A percentile compares a stretch with the other conserved stretches of the same genome.
Evolutionary conservation across 2,329 filamentous ascomycete species (phyloP).

Genomic region (Xylariaceae sp.): DNA sequence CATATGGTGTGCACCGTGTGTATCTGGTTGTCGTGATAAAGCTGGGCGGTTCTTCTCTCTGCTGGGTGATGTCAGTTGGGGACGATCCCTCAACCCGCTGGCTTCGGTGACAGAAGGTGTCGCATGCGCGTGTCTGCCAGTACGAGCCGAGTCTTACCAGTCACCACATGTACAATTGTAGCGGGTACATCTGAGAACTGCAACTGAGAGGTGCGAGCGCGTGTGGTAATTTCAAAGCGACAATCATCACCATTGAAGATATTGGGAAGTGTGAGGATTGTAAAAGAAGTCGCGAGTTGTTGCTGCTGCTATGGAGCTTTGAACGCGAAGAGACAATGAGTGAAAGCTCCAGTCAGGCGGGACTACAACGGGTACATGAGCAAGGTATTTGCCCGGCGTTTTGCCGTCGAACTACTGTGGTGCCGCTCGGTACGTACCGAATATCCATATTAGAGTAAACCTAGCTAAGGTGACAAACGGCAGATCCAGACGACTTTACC

Average conservation of each 20-base stretch:
- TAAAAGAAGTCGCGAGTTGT: conserved; percentile 16
- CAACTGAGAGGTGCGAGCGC: not conserved
- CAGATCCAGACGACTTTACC: too few species aligned
- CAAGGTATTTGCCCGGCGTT: too few species aligned
- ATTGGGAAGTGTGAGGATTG: conserved; percentile 5
- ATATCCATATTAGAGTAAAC: not conserved
- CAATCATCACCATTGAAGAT: conserved; percentile 11
- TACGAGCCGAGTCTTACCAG: conserved; percentile 16
- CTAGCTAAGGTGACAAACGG: conserved; percentile 10
- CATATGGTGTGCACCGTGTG: not conserved
- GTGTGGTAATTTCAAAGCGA: conserved; percentile 1
- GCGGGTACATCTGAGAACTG: not conserved
- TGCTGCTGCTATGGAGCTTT: conserved; percentile 11
- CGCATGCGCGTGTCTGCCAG: conserved; percentile 20
- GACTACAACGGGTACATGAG: too few species aligned
- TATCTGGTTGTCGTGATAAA: not conserved
- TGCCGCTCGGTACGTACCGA: conserved; percentile 1
- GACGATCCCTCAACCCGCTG: conserved; percentile 13
- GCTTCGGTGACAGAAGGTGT: conserved; percentile 6
- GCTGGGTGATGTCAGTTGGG: conserved; percentile 32
- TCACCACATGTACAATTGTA: not conserved
- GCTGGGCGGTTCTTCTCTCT: conserved; percentile 17
- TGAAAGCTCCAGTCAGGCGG: not conserved
- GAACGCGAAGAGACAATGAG: conserved; percentile 26
- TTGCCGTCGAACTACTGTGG: too few species aligned